Evolutionary conservation across 164 flowering plant genomes (phyloP), one percentile per base, ranked within the genome.

Genomic region (Macadamia tetraphylla): DNA sequence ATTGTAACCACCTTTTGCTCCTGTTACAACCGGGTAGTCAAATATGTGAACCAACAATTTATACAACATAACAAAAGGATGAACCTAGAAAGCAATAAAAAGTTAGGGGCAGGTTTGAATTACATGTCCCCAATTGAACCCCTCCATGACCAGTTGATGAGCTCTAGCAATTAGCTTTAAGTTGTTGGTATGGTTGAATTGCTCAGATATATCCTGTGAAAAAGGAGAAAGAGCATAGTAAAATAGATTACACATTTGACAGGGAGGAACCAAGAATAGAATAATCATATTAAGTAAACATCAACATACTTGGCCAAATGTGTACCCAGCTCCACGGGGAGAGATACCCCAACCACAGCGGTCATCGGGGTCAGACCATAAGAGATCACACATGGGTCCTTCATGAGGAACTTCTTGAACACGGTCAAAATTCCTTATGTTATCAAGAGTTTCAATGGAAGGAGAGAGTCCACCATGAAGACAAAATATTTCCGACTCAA

Each of bases 301-400:
- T 53, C 18, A 11, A 14, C 17, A 62, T 81, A 92, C 96, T 64
- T 90, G 96, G 73, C 96, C 95, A 81, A 92, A 90, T 5, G 95
- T 90, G 74, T 90, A 93, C 67, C 98, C 96, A 72, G 97, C 98
- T 73, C 98, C 98, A 71, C 98, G 84, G 8, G 98, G 98, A 58
- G 98, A 92, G 71, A 93, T 93, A 66, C 98, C 98, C 98, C 98
- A 93, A 64, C 98, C 98, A 80, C 98, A 90, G 8, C 97, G 93
- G 70, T 92, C 98, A 82, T 92, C 98, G 15, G 98, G 98, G 65
- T 93, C 98, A 70, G 98, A 93, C 98, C 97, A 93, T 52, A 93
- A 79, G 53, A 93, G 90, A 78, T 93, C 98, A 72, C 97, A 93
- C 98, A 93, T 93, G 31, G 98, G 90, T 13, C 98, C 98, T 74